These are phyloP conservation scores for Bacidia gigantensis DNA, from an alignment of 495 filamentous ascomycete species.

Conservation along the genomic window DNA sequence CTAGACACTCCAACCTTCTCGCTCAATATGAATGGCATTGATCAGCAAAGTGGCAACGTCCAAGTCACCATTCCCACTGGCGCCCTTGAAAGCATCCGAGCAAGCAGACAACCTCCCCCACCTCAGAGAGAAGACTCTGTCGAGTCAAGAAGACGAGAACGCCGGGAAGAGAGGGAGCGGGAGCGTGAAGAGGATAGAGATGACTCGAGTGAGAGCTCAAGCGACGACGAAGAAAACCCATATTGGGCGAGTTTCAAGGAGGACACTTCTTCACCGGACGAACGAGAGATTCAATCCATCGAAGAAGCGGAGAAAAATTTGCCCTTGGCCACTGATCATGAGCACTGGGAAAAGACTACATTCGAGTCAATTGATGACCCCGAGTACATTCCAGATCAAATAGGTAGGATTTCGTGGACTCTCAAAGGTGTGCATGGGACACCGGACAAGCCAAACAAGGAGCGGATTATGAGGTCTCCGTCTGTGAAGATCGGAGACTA, in stretches of 20 bases:
- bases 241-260: constrained; percentile 39
- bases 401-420: constrained; percentile 47
- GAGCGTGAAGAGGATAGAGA: constrained; percentile 10
- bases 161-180: constrained; percentile 6
- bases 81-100: background rate
- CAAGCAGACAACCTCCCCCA: constrained; percentile 1
- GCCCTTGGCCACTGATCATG: constrained; percentile 41
- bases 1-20: background rate
- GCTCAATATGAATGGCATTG: constrained; percentile 2
- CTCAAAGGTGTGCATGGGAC: constrained; percentile 48
- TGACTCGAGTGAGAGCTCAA: constrained; percentile 15
- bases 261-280: constrained; percentile 43
- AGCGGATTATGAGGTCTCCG: constrained; percentile 46
- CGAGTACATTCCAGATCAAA: constrained; percentile 37
- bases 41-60: background rate
- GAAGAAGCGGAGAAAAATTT: constrained; percentile 31
- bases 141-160: constrained; percentile 2
- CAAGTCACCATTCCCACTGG: background rate
- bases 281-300: constrained; percentile 47
- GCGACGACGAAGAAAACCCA: constrained; percentile 29
- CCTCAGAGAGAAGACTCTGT: constrained; percentile 5
- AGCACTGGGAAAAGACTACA: constrained; percentile 46
- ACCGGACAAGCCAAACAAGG: constrained; percentile 43
- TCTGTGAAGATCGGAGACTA: constrained; percentile 44
- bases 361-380: constrained; percentile 46